Evolutionary conservation across 371 early-diverging fungal species (phyloP), one percentile per base, ranked within the genome.

Genomic region (Funneliformis caledonium): DNA sequence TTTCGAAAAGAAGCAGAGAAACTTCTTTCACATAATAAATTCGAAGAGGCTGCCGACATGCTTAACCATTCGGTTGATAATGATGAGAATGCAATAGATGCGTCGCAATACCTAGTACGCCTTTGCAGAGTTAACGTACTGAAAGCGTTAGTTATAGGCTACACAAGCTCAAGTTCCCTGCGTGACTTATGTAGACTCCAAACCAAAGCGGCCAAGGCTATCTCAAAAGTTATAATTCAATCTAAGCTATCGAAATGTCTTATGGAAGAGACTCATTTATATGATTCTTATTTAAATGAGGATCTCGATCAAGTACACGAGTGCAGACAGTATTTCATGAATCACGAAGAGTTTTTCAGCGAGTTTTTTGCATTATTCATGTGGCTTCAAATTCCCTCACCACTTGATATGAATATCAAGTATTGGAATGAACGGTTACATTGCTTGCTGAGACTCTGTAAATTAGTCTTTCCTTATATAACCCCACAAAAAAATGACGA

Each of bases 311-410:
- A 8, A 8, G 4, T 78, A n/a, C 11, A 42, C 9, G 42, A 78
- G 6, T 67, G 10, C 9, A 2, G 68, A 68, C 50, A 67, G 68
- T 19, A 37, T n/a, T 78, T 68, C 42, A 67, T 6, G 11, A 10
- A 8, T 7, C 33, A 33, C 12, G 19, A 68, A 50, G 56, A 67
- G 4, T 9, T n/a, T 11, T 56, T 56, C 12, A 7, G 2, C 16
- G 78, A 78, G 37, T 78, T 78, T 78, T 31, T 48, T 37, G 78
- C 78, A 12, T 10, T 78, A 68, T 33, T 8, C 7, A 33, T 78
- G 2, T 78, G 67, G 67, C 42, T 78, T 22, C 12, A 67, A 8
- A 48, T 67, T 19, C 19, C 31, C 2, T 7, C 73, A 8, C 45
- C 67, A 42, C 14, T 10, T 11, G 31, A 47, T 43, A 64, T 77